Base-by-base conservation (phyloP, 192 early-diverging fungal species). In the Coemansia biformis region DNA sequence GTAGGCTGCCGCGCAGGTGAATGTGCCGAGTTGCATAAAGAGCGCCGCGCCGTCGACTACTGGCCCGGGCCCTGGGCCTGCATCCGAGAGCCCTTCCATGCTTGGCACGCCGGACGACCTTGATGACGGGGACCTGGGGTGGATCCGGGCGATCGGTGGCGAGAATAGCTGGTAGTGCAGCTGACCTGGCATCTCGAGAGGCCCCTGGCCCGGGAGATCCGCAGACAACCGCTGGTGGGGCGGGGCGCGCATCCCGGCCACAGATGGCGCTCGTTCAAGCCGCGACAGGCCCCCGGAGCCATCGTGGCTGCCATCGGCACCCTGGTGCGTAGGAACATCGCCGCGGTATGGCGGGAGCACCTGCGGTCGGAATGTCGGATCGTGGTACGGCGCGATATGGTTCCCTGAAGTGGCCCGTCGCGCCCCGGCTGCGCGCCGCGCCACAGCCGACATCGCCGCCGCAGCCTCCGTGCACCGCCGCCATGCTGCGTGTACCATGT, bases 331-430 rank as follows among this genome's bases (percentile, higher is more conserved):
- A n/a, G n/a, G n/a, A n/a, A n/a, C n/a, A n/a, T n/a, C n/a, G n/a
- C n/a, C n/a, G n/a, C n/a, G n/a, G n/a, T 64, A 64, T 0, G 68
- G 68, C 23, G 61, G 68, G 29, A 64, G 57, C 9, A 60, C 60
- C 44, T 71, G 67, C 23, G 60, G 67, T 4, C 67, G 55, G 42
- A 71, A 71, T 8, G 67, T 71, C 37, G 67, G 67, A n/a, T 71
- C 67, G 19, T 71, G 63, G 44, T 71, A 71, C 12, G 60, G 23
- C 10, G 57, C 42, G 30, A 45, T 51, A 30, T 60, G 51, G 30
- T 59, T 63, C n/a, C n/a, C n/a, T n/a, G n/a, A n/a, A n/a, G n/a
- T 32, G 52, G 63, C 52, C 10, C 57, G 47, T 14, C 54, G 60
- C 30, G 55, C 61, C 21, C 55, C 68, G 1, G 60, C 53, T 3